Percentiles rank a stretch among this genome's conserved stretches.
phyloP scores from a whole-genome alignment of 441 rosid species.

The Adansonia madagascariensis region DNA sequence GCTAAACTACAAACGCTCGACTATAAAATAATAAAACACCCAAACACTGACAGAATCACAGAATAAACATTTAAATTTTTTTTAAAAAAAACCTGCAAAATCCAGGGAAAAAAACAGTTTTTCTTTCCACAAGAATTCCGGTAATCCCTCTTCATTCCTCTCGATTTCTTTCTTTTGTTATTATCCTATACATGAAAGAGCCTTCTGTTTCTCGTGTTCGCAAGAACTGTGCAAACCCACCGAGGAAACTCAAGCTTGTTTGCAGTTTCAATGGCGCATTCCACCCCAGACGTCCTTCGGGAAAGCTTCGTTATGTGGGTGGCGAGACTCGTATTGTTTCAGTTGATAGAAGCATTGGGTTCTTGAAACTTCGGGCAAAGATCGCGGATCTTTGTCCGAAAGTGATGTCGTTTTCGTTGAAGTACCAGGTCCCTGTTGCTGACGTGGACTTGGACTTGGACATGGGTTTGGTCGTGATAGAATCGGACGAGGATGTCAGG shows the following conservation, averaged over 20 bases:
- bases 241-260: conserved; percentile 28
- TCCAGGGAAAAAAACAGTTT: not conserved
- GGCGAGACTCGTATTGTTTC: conserved; percentile 24
- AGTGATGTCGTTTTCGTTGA: conserved; percentile 29
- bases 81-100: not conserved
- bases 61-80: not conserved
- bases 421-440: conserved; percentile 24
- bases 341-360: conserved; percentile 32
- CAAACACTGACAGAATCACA: too few relatives aligned
- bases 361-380: conserved; percentile 35
- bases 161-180: not conserved
- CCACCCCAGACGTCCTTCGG: not conserved
- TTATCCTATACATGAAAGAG: conserved; percentile 34
- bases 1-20: not conserved
- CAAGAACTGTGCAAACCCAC: conserved; percentile 22
- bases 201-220: conserved; percentile 27
- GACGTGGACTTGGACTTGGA: conserved; percentile 4
- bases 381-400: conserved; percentile 19
- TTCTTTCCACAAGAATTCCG: not conserved
- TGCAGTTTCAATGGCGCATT: conserved; percentile 13
- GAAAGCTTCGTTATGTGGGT: conserved; percentile 10
- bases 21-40: not conserved
- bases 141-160: not conserved
- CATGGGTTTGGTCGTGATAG: not conserved
- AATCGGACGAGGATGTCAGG: conserved; percentile 3